Percentiles rank a stretch among this genome's conserved stretches.
phyloP scores from a whole-genome alignment of 1,139 yeast genomes.

The Pichia cactophila region DNA sequence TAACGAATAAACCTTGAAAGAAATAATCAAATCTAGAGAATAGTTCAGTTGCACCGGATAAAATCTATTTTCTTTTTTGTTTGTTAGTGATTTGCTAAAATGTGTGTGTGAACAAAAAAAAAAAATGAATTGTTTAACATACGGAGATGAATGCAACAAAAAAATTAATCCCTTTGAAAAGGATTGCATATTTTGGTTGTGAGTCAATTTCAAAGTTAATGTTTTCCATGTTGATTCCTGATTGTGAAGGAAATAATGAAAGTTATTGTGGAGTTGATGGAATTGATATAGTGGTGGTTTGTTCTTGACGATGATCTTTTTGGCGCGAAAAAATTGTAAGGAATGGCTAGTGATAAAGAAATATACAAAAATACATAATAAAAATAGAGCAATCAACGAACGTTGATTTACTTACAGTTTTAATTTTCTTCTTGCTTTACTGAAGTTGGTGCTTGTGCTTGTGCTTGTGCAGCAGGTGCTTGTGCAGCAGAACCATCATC shows the following conservation, averaged over 20 bases:
- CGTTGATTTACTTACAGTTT: neutral
- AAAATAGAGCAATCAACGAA: neutral
- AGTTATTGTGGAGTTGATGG: too few species aligned
- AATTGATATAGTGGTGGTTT: too few species aligned
- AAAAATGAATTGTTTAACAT: neutral
- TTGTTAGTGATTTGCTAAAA: neutral
- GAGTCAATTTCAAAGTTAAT: conserved; percentile 25
- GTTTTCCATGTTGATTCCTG: conserved; percentile 17
- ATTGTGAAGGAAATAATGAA: too few species aligned
- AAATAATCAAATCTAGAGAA: conserved; percentile 43
- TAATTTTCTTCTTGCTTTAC: conserved; percentile 33
- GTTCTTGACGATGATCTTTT: too few species aligned
- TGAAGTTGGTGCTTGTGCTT: neutral
- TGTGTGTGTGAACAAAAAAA: too few species aligned
- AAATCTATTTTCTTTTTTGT: neutral
- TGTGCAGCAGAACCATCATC: conserved; percentile 48
- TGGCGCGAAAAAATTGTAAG: too few species aligned
- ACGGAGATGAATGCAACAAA: conserved; percentile 46
- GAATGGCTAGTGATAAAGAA: neutral
- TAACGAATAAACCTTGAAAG: conserved; percentile 48
- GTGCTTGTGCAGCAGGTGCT: conserved; percentile 23
- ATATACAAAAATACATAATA: neutral
- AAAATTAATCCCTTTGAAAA: conserved; percentile 58
- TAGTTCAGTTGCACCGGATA: conserved; percentile 51
- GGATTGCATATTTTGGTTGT: conserved; percentile 17